Evolutionary conservation across 208 protist species (phyloP).

Genomic region (Eutreptiella sp.): DNA sequence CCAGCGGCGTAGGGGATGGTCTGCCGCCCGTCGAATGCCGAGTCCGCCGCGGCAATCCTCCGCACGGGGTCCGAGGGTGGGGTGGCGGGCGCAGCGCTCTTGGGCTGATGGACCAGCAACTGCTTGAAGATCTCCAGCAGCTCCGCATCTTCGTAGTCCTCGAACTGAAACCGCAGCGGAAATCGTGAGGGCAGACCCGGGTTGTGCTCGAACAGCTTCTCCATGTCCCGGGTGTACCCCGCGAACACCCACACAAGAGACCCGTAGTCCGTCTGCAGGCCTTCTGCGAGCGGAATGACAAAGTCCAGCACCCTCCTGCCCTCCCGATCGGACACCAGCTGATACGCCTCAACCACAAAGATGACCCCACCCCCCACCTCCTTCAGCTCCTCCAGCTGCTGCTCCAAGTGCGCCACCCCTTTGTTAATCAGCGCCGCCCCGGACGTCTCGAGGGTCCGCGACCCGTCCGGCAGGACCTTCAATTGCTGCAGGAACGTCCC

Average conservation of each 20-base stretch:
- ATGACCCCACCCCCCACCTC: constrained; percentile 34
- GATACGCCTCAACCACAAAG: constrained; percentile 48
- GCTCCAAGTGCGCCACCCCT: constrained; percentile 4
- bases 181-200: constrained; percentile 13
- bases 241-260: constrained; percentile 16
- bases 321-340: constrained; percentile 2
- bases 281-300: constrained; percentile 18
- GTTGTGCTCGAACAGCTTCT: constrained; percentile 19
- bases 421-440: constrained; percentile 24
- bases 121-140: constrained; percentile 18
- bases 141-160: constrained; percentile 23
- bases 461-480: constrained; percentile 14
- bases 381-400: constrained; percentile 23
- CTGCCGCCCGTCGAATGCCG: too few relatives aligned
- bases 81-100: too few relatives aligned
- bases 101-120: too few relatives aligned
- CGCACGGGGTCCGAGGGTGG: too few relatives aligned
- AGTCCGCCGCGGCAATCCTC: too few relatives aligned
- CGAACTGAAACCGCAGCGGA: not conserved
- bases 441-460: constrained; percentile 4
- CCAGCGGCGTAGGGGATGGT: too few relatives aligned
- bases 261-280: constrained; percentile 12
- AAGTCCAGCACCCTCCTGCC: not conserved
- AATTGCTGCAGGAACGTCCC: constrained; percentile 25
- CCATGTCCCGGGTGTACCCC: constrained; percentile 18